Evolutionary conservation across 768 basidiomycete species (phyloP).

Genomic region (Panaeolus papilionaceus): DNA sequence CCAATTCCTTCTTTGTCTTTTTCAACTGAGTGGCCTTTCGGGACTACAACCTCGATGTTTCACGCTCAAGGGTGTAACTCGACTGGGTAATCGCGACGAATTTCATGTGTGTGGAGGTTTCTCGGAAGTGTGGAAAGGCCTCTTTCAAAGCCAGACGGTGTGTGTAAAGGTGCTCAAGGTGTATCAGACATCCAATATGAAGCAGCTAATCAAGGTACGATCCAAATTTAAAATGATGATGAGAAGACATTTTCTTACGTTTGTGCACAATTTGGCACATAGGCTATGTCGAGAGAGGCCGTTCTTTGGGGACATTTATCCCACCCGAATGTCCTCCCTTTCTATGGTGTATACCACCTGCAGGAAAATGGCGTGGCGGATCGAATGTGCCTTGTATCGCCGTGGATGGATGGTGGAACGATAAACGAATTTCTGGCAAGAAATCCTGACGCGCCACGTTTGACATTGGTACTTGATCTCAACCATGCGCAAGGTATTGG

Average conservation of each 20-base stretch:
- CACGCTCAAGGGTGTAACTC: constrained; percentile 24
- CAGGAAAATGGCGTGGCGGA: constrained; percentile 26
- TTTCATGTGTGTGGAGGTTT: constrained; percentile 31
- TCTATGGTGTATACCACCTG: constrained; percentile 40
- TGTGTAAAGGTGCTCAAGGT: constrained; percentile 35
- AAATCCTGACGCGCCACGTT: constrained; percentile 26
- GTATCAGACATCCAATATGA: constrained; percentile 28
- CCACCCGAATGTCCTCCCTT: constrained; percentile 42
- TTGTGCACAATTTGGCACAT: neutral
- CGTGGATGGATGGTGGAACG: constrained; percentile 47
- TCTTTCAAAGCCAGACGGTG: constrained; percentile 25
- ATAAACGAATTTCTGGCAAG: constrained; percentile 32
- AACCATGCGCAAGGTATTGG: neutral
- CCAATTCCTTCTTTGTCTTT: constrained; percentile 27
- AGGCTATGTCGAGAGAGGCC: constrained; percentile 38
- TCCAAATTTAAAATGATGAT: neutral
- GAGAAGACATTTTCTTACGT: neutral
- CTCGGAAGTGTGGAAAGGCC: constrained; percentile 35
- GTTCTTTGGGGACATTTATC: constrained; percentile 37
- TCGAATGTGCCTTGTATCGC: constrained; percentile 42
- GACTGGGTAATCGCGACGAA: constrained; percentile 3
- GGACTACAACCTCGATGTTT: constrained; percentile 36
- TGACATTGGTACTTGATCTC: constrained; percentile 18
- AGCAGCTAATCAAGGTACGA: constrained; percentile 31
- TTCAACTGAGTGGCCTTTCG: constrained; percentile 32